Conservation (phyloP, 139 green algal species). For the Chlamydomonas sphaeroides region DNA sequence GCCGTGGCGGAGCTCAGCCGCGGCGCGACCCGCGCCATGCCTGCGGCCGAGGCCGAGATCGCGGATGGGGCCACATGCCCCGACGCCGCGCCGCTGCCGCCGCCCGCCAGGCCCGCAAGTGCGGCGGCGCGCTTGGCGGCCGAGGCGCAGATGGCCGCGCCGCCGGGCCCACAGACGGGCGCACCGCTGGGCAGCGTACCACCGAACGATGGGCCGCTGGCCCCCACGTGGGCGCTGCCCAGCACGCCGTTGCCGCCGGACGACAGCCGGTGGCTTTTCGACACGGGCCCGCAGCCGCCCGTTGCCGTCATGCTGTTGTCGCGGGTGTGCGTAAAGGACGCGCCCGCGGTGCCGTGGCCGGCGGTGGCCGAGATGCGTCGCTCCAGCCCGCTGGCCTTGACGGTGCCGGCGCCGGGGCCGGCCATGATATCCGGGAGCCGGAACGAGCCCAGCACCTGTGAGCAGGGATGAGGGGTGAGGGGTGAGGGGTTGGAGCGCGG, state of each 20-base stretch:
- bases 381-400: neutral
- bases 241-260: neutral
- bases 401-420: neutral
- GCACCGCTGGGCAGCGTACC: neutral
- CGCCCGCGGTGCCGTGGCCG: too few species aligned
- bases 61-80: too few species aligned
- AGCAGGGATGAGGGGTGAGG: too few species aligned
- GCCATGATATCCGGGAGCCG: slow-evolving; percentile 11
- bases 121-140: slow-evolving; percentile 5
- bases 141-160: slow-evolving; percentile 7
- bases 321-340: too few species aligned
- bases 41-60: too few species aligned
- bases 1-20: too few species aligned
- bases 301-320: neutral
- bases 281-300: too few species aligned
- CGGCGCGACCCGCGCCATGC: too few species aligned
- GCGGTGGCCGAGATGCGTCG: too few species aligned
- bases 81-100: too few species aligned
- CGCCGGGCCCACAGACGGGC: neutral
- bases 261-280: neutral
- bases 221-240: neutral
- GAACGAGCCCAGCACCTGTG: slow-evolving; percentile 23
- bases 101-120: neutral
- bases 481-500: too few species aligned
- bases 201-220: neutral